Conservation (phyloP, 352 stramenopile species). For the Phytophthora fragariae region DNA sequence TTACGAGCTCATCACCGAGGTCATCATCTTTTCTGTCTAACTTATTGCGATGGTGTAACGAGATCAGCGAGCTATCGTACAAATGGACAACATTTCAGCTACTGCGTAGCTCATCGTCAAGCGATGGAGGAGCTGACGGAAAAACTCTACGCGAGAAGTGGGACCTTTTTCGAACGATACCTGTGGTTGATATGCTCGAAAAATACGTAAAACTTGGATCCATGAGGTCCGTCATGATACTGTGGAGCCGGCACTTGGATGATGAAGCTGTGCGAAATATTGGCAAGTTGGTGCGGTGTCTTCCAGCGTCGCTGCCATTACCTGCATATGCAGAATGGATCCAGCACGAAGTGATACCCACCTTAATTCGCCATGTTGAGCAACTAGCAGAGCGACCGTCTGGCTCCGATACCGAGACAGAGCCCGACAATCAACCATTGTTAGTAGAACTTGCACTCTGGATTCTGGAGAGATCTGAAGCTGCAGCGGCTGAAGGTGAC, state of each 20-base stretch:
- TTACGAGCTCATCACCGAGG: conserved; percentile 25
- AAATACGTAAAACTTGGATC: conserved; percentile 55
- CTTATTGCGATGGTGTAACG: conserved; percentile 39
- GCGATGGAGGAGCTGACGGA: conserved; percentile 2
- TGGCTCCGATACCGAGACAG: conserved; percentile 1
- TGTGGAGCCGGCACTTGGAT: conserved; percentile 66
- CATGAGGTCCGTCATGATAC: conserved; percentile 58
- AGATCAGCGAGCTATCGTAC: conserved; percentile 52
- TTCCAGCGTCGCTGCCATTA: conserved; percentile 56
- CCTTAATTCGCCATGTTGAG: conserved; percentile 42
- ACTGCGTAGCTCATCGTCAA: conserved; percentile 36
- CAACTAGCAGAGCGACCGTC: conserved; percentile 9
- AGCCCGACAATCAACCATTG: conserved; percentile 8
- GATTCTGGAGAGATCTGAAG: conserved; percentile 42
- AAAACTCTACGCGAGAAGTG: conserved; percentile 37
- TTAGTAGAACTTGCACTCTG: conserved; percentile 41
- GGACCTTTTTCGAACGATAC: conserved; percentile 42
- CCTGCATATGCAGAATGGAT: conserved; percentile 62
- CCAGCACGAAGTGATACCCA: conserved; percentile 57
- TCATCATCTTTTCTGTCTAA: neutral
- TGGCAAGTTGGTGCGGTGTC: conserved; percentile 39
- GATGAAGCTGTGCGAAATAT: conserved; percentile 46
- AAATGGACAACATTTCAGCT: conserved; percentile 81
- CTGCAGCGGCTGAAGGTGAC: conserved; percentile 37
- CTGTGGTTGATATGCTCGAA: conserved; percentile 50